These are phyloP conservation scores for Ramichloridium luteum DNA, from an alignment of 2,329 filamentous ascomycete species.

Conservation along the genomic window DNA sequence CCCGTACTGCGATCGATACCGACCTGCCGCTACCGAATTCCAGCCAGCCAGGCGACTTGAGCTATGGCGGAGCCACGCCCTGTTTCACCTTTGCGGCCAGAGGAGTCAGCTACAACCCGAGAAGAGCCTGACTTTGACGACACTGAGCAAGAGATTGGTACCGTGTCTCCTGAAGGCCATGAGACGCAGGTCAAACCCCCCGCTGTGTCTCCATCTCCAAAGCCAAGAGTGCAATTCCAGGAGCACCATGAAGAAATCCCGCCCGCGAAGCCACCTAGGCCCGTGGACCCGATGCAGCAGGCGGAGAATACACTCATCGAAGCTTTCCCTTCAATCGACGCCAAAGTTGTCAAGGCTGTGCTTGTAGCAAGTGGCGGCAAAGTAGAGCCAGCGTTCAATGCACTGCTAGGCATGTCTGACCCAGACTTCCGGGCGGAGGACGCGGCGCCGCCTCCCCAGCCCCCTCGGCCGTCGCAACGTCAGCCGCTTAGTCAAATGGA, in stretches of 20 bases:
- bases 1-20: no score
- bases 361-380: slow-evolving; percentile 73
- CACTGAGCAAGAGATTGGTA: slow-evolving; percentile 53
- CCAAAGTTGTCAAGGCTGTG: slow-evolving; percentile 72
- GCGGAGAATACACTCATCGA: slow-evolving; percentile 82
- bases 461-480: slow-evolving; percentile 58
- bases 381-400: slow-evolving; percentile 91
- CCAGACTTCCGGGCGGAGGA: slow-evolving; percentile 39
- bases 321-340: slow-evolving; percentile 79
- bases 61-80: slow-evolving; percentile 19
- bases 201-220: slow-evolving; percentile 30
- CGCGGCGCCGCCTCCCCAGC: slow-evolving; percentile 62
- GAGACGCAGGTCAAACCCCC: slow-evolving; percentile 30
- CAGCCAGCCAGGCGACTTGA: no score
- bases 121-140: slow-evolving; percentile 42
- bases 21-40: no score
- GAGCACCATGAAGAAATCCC: slow-evolving; percentile 39
- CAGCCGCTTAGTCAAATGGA: slow-evolving; percentile 67
- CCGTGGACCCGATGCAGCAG: slow-evolving; percentile 68
- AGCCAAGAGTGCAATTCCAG: slow-evolving; percentile 35
- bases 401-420: slow-evolving; percentile 58
- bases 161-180: slow-evolving; percentile 26
- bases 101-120: slow-evolving; percentile 27
- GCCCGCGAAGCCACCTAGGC: slow-evolving; percentile 76
- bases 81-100: slow-evolving; percentile 20